phyloP scores from a whole-genome alignment of 2,329 filamentous ascomycete genomes.

The Claviceps monticola region DNA sequence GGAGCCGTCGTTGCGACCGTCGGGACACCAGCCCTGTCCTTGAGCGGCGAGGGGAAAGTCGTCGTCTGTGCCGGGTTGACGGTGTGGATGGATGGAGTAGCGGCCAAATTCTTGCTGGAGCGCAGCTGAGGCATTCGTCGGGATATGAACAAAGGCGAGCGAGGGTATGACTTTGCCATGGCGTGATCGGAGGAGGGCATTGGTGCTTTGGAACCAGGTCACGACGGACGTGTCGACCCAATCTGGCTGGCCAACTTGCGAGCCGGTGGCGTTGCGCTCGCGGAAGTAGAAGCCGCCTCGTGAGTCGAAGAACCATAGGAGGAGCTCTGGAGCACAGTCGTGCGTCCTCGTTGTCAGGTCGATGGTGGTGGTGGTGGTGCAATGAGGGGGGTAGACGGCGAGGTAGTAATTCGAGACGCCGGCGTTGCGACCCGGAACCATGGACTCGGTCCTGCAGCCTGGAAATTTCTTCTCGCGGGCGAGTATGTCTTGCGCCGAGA shows the following conservation, averaged over 20 bases:
- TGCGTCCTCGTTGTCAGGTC: not conserved
- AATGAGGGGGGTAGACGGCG: slow-evolving; percentile 26
- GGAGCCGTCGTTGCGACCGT: slow-evolving; percentile 22
- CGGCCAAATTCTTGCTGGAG: slow-evolving; percentile 19
- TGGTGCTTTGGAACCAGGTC: slow-evolving; percentile 28
- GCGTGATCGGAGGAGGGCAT: slow-evolving; percentile 14
- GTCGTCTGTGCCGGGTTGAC: slow-evolving; percentile 31
- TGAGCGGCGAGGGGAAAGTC: slow-evolving; percentile 27
- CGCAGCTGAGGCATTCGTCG: slow-evolving; percentile 27
- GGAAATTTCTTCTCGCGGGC: slow-evolving; percentile 25
- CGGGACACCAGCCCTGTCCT: slow-evolving; percentile 29
- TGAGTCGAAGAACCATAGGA: slow-evolving; percentile 64
- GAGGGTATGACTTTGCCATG: slow-evolving; percentile 27
- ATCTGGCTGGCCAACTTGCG: slow-evolving; percentile 22
- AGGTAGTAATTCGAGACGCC: slow-evolving; percentile 35
- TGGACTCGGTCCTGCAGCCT: slow-evolving; percentile 25
- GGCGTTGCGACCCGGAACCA: slow-evolving; percentile 22
- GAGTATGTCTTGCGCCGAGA: slow-evolving; percentile 33
- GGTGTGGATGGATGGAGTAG: slow-evolving; percentile 19
- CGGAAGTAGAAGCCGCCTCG: slow-evolving; percentile 42
- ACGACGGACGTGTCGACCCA: slow-evolving; percentile 33
- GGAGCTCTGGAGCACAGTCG: slow-evolving; percentile 23
- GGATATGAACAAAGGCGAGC: slow-evolving; percentile 35
- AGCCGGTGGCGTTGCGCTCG: slow-evolving; percentile 15
- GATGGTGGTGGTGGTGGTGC: slow-evolving; percentile 8